Evolutionary conservation across 371 early-diverging fungal genomes (phyloP).

Genomic region (Mucor mucedo): DNA sequence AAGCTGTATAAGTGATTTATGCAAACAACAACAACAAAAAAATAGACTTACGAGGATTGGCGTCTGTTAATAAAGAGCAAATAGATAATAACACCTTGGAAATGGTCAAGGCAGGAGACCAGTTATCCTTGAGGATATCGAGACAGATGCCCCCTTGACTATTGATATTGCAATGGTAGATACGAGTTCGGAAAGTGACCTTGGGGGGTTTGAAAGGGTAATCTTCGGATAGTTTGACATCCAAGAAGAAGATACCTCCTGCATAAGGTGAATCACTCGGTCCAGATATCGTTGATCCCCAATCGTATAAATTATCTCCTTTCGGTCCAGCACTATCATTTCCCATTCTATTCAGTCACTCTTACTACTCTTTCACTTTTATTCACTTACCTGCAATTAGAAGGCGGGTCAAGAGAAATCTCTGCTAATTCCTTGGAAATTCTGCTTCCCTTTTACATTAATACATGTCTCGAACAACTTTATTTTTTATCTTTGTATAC

Average conservation of each 20-base stretch:
- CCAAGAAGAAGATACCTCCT: constrained; percentile 94
- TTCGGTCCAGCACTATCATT: constrained; percentile 81
- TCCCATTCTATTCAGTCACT: constrained; percentile 28
- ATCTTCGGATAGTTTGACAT: constrained; percentile 96
- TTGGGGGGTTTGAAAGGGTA: constrained; percentile 99
- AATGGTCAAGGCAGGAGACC: constrained; percentile 98
- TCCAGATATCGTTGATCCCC: constrained; percentile 93
- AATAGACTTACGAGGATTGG: constrained; percentile 81
- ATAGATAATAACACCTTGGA: constrained; percentile 97
- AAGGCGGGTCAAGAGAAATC: too few relatives aligned
- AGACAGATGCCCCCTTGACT: constrained; percentile 97
- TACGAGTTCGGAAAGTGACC: constrained; percentile 91
- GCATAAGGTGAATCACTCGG: constrained; percentile 80
- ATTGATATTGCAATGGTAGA: constrained; percentile 99
- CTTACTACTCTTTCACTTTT: neutral
- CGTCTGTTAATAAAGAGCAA: constrained; percentile 96
- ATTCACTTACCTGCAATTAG: neutral
- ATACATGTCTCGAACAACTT: too few relatives aligned
- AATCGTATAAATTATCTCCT: constrained; percentile 93
- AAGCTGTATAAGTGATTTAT: neutral
- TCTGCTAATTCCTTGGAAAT: too few relatives aligned
- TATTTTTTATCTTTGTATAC: too few relatives aligned
- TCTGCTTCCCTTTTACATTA: too few relatives aligned
- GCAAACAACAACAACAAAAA: neutral
- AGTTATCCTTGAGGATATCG: constrained; percentile 97